A percentile compares a stretch with the other conserved stretches of the same genome.
These are phyloP conservation scores for Rubia yunnanensis DNA, from an alignment of 257 asterid genomes.

Conservation along the genomic window DNA sequence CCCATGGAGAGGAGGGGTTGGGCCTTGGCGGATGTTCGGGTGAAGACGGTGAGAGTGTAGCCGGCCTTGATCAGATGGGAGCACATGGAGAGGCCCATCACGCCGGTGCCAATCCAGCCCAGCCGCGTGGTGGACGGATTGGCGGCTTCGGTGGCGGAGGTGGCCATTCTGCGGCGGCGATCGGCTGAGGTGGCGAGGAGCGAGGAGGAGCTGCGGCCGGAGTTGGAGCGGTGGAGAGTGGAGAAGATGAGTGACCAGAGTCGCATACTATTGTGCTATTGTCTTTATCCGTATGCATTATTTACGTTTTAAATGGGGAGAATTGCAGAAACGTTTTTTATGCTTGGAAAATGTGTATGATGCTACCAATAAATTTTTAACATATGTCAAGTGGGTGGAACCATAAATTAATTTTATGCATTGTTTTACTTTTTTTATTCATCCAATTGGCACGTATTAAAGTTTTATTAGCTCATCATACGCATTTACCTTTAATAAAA, in stretches of 20 bases:
- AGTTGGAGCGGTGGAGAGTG: slow-evolving; percentile 17
- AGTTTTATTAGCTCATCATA: no score
- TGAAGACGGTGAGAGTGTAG: slow-evolving; percentile 63
- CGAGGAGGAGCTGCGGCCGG: slow-evolving; percentile 4
- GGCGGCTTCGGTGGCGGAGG: slow-evolving; percentile 31
- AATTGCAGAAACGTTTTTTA: no score
- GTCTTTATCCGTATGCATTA: no score
- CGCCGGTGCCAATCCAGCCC: slow-evolving; percentile 95
- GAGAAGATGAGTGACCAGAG: slow-evolving; percentile 24
- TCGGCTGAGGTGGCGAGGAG: slow-evolving; percentile 15
- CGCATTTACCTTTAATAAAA: no score
- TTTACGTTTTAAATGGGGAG: no score
- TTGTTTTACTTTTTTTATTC: no score
- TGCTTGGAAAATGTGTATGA: no score
- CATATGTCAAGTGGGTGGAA: no score
- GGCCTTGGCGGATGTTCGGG: slow-evolving; percentile 83
- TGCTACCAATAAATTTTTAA: no score
- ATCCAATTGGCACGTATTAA: no score
- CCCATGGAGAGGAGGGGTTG: slow-evolving; percentile 66
- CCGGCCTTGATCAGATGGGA: slow-evolving; percentile 80
- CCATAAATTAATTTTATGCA: no score
- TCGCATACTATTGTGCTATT: slow-evolving; percentile 22
- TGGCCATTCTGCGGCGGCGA: slow-evolving; percentile 40
- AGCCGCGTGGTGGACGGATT: slow-evolving; percentile 54
- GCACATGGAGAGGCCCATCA: slow-evolving; percentile 92